Base-by-base conservation (phyloP, 768 basidiomycete genomes). In the Leccinum fibrillosum region DNA sequence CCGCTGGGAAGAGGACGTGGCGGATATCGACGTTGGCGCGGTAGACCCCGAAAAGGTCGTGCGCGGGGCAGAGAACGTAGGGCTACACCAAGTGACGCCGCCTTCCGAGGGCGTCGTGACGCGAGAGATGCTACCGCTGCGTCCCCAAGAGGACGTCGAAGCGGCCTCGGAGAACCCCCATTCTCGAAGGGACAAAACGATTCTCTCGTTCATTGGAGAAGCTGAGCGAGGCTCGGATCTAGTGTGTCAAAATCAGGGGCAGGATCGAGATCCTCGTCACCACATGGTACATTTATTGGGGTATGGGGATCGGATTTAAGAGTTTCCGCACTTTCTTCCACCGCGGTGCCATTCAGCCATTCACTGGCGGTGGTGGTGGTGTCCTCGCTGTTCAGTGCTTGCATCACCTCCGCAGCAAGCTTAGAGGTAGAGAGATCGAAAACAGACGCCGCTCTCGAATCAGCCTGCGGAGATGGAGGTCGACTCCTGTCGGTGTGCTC, bases 1-100 rank as follows among this genome's bases (percentile, higher is more conserved):
- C 28, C 82, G 80, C 37, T 78, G 72, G 11, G 82, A 77, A 12
- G 73, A 71, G 9, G 78, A 76, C 25, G 72, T 68, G 6, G 74
- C 81, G 2, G 86, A 85, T 11, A 88, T 70, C 44, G 84, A 86
- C 2, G 89, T 89, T 1, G 87, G 84, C 15, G 88, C 85, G 1
- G 89, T 90, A 2, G 88, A 89, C 15, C 82, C 80, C 1, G 80
- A 81, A 51, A 78, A 76, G 2, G 74, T 69, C 73, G 81, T 66
- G 1, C 76, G 83, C 68, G 65, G 83, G 68, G 78, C 82, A 15
- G 84, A 84, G 59, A 83, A 80, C 2, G 84, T 86, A 9, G 85
- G 83, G 58, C 85, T 86, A 56, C 85, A 78, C 66, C 79, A 68
- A 11, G 66, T 62, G n/a, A 67, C 37, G 6, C 74, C 74, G 8